Percentiles rank a stretch among this genome's conserved stretches.
phyloP scores from a whole-genome alignment of 2,329 filamentous ascomycete species.

The Bertia moriformis region DNA sequence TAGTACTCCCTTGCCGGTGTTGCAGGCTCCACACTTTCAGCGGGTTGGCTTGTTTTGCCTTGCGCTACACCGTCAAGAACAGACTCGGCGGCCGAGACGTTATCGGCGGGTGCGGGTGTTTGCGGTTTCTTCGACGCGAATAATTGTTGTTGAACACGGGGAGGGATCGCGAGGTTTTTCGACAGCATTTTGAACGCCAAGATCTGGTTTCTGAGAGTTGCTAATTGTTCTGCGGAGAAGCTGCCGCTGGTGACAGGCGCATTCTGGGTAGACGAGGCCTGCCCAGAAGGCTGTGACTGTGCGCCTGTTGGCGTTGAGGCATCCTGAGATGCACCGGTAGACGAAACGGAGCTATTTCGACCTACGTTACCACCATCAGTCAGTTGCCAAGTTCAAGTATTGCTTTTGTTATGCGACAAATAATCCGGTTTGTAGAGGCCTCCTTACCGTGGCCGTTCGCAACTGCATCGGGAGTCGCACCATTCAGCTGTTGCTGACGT shows the following conservation, averaged over 20 bases:
- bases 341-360: not conserved
- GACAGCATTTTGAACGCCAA: constrained; percentile 56
- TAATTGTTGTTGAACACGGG: constrained; percentile 45
- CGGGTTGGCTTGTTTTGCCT: not conserved
- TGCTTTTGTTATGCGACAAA: not conserved
- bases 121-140: constrained; percentile 37
- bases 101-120: constrained; percentile 17
- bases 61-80: not conserved
- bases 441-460: constrained; percentile 22
- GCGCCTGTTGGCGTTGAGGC: not conserved
- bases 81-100: not conserved
- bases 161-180: constrained; percentile 50
- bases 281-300: not conserved
- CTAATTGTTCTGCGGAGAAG: constrained; percentile 50
- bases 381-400: not conserved
- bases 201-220: constrained; percentile 51
- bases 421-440: constrained; percentile 22
- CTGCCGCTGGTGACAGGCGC: constrained; percentile 16
- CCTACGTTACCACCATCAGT: too few relatives aligned
- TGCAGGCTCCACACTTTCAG: not conserved
- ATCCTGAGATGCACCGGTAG: not conserved
- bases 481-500: constrained; percentile 13
- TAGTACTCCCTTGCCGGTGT: not conserved
- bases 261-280: constrained; percentile 1
- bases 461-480: constrained; percentile 12